Evolutionary conservation across 2,329 filamentous ascomycete species (phyloP).

Genomic region (Graphilbum fragrans): DNA sequence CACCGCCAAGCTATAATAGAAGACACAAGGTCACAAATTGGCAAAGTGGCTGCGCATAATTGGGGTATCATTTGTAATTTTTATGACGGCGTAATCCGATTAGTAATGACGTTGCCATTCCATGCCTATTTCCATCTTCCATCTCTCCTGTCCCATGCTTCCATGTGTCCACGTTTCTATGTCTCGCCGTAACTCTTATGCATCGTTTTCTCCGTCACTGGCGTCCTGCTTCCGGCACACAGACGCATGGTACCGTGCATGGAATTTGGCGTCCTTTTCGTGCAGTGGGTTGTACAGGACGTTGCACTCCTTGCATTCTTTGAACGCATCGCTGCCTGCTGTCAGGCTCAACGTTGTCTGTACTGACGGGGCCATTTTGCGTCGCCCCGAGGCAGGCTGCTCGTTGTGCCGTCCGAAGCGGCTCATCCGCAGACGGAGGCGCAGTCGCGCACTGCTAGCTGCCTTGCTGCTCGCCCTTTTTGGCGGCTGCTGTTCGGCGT

Average conservation of each 20-base stretch:
- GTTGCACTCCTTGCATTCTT: conserved; percentile 28
- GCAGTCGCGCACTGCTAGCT: conserved; percentile 5
- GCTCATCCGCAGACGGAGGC: conserved; percentile 1
- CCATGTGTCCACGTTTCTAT: background rate
- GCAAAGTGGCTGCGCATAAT: background rate
- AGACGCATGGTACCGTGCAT: conserved; percentile 23
- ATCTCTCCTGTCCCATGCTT: too few relatives aligned
- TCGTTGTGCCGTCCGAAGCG: background rate
- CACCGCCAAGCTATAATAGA: conserved; percentile 10
- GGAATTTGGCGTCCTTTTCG: conserved; percentile 27
- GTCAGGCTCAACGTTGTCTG: conserved; percentile 28
- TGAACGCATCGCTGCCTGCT: conserved; percentile 14
- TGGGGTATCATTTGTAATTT: background rate
- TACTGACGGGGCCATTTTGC: conserved; percentile 7
- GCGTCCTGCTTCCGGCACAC: conserved; percentile 5
- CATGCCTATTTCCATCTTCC: too few relatives aligned
- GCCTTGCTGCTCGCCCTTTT: background rate
- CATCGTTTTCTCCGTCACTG: background rate
- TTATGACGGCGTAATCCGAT: too few relatives aligned
- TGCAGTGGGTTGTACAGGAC: conserved; percentile 33
- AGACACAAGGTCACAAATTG: background rate
- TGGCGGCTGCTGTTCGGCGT: background rate
- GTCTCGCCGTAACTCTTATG: too few relatives aligned
- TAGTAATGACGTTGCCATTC: too few relatives aligned
- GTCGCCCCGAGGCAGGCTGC: background rate